Evolutionary conservation across 2,329 filamentous ascomycete species (phyloP).

Genomic region (Colletotrichum simmondsii): DNA sequence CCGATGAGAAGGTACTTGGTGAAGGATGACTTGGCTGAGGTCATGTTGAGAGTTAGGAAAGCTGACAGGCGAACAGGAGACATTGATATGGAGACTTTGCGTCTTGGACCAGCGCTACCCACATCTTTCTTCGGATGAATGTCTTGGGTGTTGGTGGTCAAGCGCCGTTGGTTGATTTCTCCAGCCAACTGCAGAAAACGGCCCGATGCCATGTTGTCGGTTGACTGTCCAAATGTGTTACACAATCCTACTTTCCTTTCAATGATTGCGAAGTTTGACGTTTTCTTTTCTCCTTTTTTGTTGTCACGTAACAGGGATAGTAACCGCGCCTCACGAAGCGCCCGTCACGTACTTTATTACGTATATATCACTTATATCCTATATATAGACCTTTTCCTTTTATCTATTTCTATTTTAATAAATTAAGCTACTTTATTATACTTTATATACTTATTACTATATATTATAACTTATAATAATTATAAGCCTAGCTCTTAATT

Average conservation of each 20-base stretch:
- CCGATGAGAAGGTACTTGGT: not conserved
- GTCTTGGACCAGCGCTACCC: constrained; percentile 11
- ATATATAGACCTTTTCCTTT: too few species aligned
- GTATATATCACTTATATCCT: too few species aligned
- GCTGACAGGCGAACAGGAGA: not conserved
- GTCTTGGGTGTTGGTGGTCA: constrained; percentile 15
- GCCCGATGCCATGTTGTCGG: not conserved
- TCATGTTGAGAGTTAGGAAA: constrained; percentile 2
- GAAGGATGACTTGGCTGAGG: constrained; percentile 33
- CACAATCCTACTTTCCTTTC: not conserved
- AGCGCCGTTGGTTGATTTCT: not conserved
- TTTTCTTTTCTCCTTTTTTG: too few species aligned
- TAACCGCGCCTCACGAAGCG: too few species aligned
- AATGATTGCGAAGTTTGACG: too few species aligned
- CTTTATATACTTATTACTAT: too few species aligned
- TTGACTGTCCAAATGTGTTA: not conserved
- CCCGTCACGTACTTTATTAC: too few species aligned
- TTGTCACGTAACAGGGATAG: too few species aligned
- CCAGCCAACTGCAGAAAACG: not conserved
- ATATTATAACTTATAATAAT: too few species aligned
- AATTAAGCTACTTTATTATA: too few species aligned
- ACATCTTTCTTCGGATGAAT: not conserved
- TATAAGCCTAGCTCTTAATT: too few species aligned
- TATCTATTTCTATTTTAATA: too few species aligned
- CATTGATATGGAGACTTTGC: not conserved